Evolutionary conservation across 2,329 filamentous ascomycete species (phyloP).

Genomic region (Fusarium redolens): DNA sequence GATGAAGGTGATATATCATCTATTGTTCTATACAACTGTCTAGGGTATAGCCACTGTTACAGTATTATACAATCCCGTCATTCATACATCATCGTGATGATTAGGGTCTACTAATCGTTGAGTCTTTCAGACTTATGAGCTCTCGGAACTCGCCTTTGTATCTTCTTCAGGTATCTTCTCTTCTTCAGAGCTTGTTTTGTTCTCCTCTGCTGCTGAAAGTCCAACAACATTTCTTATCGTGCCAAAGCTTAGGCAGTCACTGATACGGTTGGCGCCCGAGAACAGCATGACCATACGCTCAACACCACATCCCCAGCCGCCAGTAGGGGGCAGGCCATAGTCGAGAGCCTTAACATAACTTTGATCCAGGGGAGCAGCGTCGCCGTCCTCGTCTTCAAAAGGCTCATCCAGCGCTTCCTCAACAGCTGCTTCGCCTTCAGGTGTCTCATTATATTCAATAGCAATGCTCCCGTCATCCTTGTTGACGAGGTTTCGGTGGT

Average conservation of each 20-base stretch:
- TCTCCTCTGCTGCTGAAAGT: constrained; percentile 54
- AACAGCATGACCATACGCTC: constrained; percentile 95
- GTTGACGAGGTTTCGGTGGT: constrained; percentile 57
- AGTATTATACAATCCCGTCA: constrained; percentile 42
- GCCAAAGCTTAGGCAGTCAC: constrained; percentile 89
- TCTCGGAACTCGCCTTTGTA: constrained; percentile 26
- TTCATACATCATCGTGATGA: constrained; percentile 36
- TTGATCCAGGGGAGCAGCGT: constrained; percentile 71
- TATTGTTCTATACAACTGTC: constrained; percentile 24
- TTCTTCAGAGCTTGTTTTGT: constrained; percentile 20
- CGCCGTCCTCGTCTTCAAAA: constrained; percentile 55
- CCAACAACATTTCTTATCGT: constrained; percentile 77
- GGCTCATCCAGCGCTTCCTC: constrained; percentile 16
- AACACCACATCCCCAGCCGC: constrained; percentile 94
- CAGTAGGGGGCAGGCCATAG: constrained; percentile 92
- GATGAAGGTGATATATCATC: neutral
- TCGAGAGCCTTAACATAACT: constrained; percentile 87
- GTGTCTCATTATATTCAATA: constrained; percentile 39
- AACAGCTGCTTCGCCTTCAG: constrained; percentile 5
- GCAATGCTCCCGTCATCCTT: constrained; percentile 48
- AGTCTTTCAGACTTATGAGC: constrained; percentile 3
- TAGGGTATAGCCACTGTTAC: constrained; percentile 29
- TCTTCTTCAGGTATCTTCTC: constrained; percentile 38
- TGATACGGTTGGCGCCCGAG: constrained; percentile 80
- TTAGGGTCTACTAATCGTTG: constrained; percentile 8